Evolutionary conservation across 1,284 basidiomycete species (phyloP), one percentile per base, ranked within the genome.

Genomic region (Cystobasidium sp.): DNA sequence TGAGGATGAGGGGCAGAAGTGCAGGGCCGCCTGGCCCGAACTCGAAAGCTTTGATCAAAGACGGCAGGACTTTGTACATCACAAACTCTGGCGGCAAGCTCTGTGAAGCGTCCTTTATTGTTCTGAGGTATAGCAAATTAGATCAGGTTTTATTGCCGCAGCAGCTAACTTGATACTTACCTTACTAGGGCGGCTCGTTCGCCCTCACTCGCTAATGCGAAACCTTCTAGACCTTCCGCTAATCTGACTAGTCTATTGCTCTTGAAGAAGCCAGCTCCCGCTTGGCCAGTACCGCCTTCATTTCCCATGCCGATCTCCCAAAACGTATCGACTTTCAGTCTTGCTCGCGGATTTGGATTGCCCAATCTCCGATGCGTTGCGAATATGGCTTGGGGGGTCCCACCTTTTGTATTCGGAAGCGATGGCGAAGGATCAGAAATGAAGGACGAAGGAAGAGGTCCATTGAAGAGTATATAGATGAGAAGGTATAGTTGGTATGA

Each of bases 11-110:
- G 0, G 94, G 93, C 8, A 10, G 87, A 85, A 14, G 90, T 86
- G 92, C 90, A 4, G 90, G 90, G n/a, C 76, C 78, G 69, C 77
- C 90, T 5, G 92, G 91, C 6, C 92, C 92, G 75, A 90, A 90
- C 78, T 94, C 92, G 70, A 95, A 84, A 0, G 94, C 90, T 51
- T 90, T 90, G 1, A 94, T 84, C 4, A 99, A 85, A 0, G 92
- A 90, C 0, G 97, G 97, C 0, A 99, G 86, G 3, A 99, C 89
- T 68, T 91, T 90, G 82, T 91, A 89, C 4, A 91, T 89, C 0
- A 91, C 86, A 82, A 99, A 97, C 77, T 95, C 92, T 0, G 89
- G 85, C 2, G 96, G 95, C 70, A 99, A 90, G 0, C 91, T 89
- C 1, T 87, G 84, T 0, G 88, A 87, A 0, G 91, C 89, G 75